A percentile compares a stretch with the other conserved stretches of the same genome.
These are phyloP conservation scores for Akanthomyces lecanii DNA, from an alignment of 2,329 filamentous ascomycete species.

Conservation along the genomic window DNA sequence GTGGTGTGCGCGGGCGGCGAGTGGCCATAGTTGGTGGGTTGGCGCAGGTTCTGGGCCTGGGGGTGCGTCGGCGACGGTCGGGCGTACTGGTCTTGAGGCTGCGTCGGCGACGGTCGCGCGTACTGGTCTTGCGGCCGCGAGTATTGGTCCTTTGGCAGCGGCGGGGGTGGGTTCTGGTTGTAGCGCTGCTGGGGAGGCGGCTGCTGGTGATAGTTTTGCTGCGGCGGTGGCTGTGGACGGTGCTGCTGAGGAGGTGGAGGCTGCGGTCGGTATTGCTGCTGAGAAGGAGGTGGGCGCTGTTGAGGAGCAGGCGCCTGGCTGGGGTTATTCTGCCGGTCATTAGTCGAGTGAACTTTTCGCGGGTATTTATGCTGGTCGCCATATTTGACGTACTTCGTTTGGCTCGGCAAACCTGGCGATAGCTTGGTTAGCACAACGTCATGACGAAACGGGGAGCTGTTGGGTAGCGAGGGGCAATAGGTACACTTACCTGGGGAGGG, in stretches of 20 bases:
- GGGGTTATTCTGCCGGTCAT: conserved; percentile 30
- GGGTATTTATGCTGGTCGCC: background rate
- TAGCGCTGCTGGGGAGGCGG: conserved; percentile 35
- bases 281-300: conserved; percentile 14
- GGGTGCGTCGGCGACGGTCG: conserved; percentile 18
- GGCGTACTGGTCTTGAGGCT: conserved; percentile 21
- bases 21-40: conserved; percentile 37
- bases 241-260: conserved; percentile 21
- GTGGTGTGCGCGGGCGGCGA: conserved; percentile 45
- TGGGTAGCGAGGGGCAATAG: background rate
- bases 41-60: conserved; percentile 19
- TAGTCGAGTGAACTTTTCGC: background rate
- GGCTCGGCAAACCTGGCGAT: conserved; percentile 66
- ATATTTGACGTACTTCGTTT: conserved; percentile 52
- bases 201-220: conserved; percentile 13
- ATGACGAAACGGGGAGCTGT: background rate
- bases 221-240: conserved; percentile 17
- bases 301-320: conserved; percentile 25
- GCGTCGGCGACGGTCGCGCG: conserved; percentile 16
- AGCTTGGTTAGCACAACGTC: conserved; percentile 14
- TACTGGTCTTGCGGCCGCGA: conserved; percentile 26
- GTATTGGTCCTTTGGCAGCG: conserved; percentile 32
- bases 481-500: conserved; percentile 78
- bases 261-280: conserved; percentile 20
- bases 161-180: conserved; percentile 45